Evolutionary conservation across 331 rosid genomes (phyloP).

Genomic region (Stylosanthes scabra): DNA sequence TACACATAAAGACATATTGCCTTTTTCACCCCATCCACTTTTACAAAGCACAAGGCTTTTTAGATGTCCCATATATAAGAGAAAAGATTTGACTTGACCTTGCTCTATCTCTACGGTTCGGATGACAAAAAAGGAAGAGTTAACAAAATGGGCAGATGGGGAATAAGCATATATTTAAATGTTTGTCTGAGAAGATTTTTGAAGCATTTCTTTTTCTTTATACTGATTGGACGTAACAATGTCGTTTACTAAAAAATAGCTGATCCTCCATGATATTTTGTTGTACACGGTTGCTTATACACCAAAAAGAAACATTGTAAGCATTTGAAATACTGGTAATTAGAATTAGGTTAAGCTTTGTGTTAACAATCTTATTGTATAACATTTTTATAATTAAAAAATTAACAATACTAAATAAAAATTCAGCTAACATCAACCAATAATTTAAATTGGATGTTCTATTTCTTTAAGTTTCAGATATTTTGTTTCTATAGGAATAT

Average conservation of each 20-base stretch:
- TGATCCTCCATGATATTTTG: background rate
- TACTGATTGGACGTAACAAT: slow-evolving; percentile 6
- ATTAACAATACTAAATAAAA: too few relatives aligned
- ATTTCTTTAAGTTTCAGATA: too few relatives aligned
- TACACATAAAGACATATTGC: background rate
- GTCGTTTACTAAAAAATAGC: background rate
- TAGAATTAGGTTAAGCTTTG: too few relatives aligned
- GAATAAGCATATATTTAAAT: background rate
- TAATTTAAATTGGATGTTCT: too few relatives aligned
- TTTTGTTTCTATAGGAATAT: too few relatives aligned
- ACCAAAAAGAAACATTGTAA: background rate
- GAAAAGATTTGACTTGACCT: slow-evolving; percentile 19
- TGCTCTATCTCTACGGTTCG: background rate
- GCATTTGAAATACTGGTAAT: too few relatives aligned
- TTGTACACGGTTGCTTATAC: background rate
- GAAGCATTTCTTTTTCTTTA: background rate
- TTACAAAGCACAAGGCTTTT: slow-evolving; percentile 32
- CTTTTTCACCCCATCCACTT: background rate
- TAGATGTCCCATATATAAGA: slow-evolving; percentile 2
- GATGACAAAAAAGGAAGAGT: background rate
- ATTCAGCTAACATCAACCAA: too few relatives aligned
- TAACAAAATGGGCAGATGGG: slow-evolving; percentile 14
- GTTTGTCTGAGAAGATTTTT: background rate
- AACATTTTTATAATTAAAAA: too few relatives aligned
- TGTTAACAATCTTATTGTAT: too few relatives aligned